These are phyloP conservation scores for Avena atlantica DNA, from an alignment of 176 grass and related monocot species.

Conservation along the genomic window DNA sequence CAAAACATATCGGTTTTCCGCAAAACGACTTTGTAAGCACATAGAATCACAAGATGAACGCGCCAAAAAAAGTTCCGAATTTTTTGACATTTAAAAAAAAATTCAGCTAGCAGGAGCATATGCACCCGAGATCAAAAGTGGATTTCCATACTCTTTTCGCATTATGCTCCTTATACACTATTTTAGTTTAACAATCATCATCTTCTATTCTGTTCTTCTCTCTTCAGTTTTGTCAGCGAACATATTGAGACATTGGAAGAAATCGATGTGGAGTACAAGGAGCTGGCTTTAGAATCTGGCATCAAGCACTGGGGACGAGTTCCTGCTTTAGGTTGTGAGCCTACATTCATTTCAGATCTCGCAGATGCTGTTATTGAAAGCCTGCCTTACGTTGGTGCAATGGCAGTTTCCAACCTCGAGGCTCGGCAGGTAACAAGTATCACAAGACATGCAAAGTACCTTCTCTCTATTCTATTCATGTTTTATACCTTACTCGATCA, in stretches of 20 bases:
- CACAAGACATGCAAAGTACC: slow-evolving; percentile 32
- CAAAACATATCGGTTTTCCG: too few relatives aligned
- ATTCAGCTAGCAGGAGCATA: too few relatives aligned
- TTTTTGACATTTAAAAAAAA: too few relatives aligned
- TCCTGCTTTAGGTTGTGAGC: slow-evolving; percentile 84
- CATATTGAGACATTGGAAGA: slow-evolving; percentile 99
- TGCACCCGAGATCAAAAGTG: too few relatives aligned
- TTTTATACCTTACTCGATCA: slow-evolving; percentile 11
- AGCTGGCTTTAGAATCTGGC: slow-evolving; percentile 92
- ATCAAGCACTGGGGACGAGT: slow-evolving; percentile 87
- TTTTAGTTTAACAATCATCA: slow-evolving; percentile 5
- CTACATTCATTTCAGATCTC: slow-evolving; percentile 81
- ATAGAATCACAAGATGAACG: too few relatives aligned
- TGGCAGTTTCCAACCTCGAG: slow-evolving; percentile 98
- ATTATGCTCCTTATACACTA: neutral
- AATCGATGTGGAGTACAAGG: slow-evolving; percentile 87
- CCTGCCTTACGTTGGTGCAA: slow-evolving; percentile 96
- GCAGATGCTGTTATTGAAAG: slow-evolving; percentile 90
- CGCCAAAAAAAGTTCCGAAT: too few relatives aligned
- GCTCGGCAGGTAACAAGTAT: slow-evolving; percentile 87
- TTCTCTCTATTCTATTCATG: neutral
- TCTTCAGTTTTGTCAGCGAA: slow-evolving; percentile 96
- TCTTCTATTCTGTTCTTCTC: slow-evolving; percentile 24
- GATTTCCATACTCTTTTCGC: neutral
- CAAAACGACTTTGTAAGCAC: too few relatives aligned